Evolutionary conservation across 805 yeast species (phyloP).

Genomic region (Wickerhamomyces canadensis): DNA sequence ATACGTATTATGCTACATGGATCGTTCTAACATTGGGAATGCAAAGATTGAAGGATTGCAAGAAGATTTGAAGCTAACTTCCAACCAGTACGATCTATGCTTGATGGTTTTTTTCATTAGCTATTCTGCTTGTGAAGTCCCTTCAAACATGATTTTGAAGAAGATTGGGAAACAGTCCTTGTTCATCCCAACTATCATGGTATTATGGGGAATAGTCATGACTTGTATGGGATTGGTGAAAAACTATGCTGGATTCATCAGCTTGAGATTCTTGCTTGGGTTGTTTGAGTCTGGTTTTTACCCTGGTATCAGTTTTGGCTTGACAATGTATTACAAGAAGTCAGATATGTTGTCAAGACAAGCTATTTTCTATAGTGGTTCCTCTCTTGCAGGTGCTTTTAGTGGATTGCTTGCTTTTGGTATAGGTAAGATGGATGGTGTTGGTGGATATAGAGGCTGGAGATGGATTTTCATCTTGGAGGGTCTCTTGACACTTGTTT

Average conservation of each 20-base stretch:
- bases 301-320: slow-evolving; percentile 43
- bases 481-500: slow-evolving; percentile 39
- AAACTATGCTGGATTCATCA: slow-evolving; percentile 40
- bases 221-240: slow-evolving; percentile 36
- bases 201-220: slow-evolving; percentile 37
- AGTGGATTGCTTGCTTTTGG: slow-evolving; percentile 49
- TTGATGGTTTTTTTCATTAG: slow-evolving; percentile 41
- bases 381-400: slow-evolving; percentile 50
- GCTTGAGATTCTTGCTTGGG: slow-evolving; percentile 47
- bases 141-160: slow-evolving; percentile 26
- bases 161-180: slow-evolving; percentile 28
- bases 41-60: slow-evolving; percentile 46
- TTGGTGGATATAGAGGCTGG: slow-evolving; percentile 40
- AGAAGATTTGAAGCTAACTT: slow-evolving; percentile 29
- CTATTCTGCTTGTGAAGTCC: slow-evolving; percentile 30
- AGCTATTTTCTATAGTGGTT: slow-evolving; percentile 44
- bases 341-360: slow-evolving; percentile 42
- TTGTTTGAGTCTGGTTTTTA: slow-evolving; percentile 47
- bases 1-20: slow-evolving; percentile 41
- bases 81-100: slow-evolving; percentile 32
- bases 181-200: slow-evolving; percentile 28
- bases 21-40: slow-evolving; percentile 51
- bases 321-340: slow-evolving; percentile 43
- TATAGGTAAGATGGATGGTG: slow-evolving; percentile 39
- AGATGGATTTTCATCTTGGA: slow-evolving; percentile 42